Evolutionary conservation across 495 filamentous ascomycete genomes (phyloP).

Genomic region (Clavariopsis aquatica): DNA sequence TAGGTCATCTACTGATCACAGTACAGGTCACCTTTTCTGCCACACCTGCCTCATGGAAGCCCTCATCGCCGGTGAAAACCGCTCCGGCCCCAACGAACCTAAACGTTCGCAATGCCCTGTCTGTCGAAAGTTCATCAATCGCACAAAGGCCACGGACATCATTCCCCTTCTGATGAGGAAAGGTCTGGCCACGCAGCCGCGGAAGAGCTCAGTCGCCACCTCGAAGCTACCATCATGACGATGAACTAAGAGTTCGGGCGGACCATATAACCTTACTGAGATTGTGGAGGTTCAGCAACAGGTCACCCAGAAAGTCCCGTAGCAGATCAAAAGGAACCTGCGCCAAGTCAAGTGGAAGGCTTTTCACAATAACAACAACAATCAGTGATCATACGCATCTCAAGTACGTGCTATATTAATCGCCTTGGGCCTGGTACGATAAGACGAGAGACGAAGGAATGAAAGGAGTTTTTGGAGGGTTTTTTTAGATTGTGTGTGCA

Average conservation of each 20-base stretch:
- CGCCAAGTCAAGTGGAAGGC: no score
- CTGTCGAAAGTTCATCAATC: slow-evolving; percentile 41
- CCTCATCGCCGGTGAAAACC: slow-evolving; percentile 61
- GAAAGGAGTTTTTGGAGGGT: no score
- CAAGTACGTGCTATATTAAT: no score
- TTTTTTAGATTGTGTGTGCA: no score
- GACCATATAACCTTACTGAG: not conserved
- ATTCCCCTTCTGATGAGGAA: slow-evolving; percentile 42
- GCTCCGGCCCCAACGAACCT: slow-evolving; percentile 27
- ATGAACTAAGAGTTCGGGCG: not conserved
- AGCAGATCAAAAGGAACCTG: no score
- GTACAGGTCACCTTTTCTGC: slow-evolving; percentile 80
- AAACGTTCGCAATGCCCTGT: slow-evolving; percentile 44
- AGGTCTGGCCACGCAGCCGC: slow-evolving; percentile 36
- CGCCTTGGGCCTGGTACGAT: no score
- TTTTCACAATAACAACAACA: no score
- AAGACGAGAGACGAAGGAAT: no score
- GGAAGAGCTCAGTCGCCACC: slow-evolving; percentile 25
- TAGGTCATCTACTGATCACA: slow-evolving; percentile 12
- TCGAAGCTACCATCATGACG: not conserved
- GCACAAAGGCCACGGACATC: slow-evolving; percentile 37
- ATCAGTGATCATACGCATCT: no score
- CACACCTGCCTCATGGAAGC: slow-evolving; percentile 76
- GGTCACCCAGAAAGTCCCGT: no score
- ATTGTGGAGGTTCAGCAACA: not conserved